phyloP scores from a whole-genome alignment of 345 rosid genomes.

The Aurinia saxatilis region DNA sequence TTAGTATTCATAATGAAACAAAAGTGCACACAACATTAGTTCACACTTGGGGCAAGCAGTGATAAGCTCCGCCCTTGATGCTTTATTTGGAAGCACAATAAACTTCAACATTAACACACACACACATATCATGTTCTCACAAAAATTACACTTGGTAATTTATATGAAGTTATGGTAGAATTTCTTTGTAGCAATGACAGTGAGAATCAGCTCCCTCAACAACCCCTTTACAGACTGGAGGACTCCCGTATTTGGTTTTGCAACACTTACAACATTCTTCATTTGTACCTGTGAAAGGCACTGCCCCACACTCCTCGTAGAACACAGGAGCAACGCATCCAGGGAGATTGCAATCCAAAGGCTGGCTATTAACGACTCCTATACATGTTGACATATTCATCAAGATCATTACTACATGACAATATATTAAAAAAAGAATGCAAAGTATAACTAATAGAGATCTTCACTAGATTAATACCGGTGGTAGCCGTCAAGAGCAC shows the following conservation, averaged over 20 bases:
- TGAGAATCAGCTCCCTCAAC: too few species aligned
- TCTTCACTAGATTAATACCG: background rate
- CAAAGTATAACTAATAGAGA: background rate
- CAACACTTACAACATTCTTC: background rate
- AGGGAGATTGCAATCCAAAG: too few species aligned
- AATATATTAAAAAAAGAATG: too few species aligned
- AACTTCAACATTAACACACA: background rate
- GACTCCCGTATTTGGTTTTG: background rate
- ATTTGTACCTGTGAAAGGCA: background rate
- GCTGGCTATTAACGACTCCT: too few species aligned
- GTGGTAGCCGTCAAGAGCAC: background rate
- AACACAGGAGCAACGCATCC: background rate
- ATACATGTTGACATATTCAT: background rate
- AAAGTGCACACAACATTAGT: too few species aligned
- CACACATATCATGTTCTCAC: too few species aligned
- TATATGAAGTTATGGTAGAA: too few species aligned
- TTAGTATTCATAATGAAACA: too few species aligned
- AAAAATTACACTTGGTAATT: too few species aligned
- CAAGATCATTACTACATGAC: background rate
- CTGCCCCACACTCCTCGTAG: background rate
- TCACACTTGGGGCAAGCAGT: too few species aligned
- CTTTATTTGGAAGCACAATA: background rate
- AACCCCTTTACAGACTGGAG: background rate
- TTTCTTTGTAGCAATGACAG: slow-evolving; percentile 14
- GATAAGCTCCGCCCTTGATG: too few species aligned